A percentile compares a stretch with the other conserved stretches of the same genome.
These are phyloP conservation scores for Saccharomyces uvarum DNA, from an alignment of 1,139 yeast genomes.

Conservation along the genomic window DNA sequence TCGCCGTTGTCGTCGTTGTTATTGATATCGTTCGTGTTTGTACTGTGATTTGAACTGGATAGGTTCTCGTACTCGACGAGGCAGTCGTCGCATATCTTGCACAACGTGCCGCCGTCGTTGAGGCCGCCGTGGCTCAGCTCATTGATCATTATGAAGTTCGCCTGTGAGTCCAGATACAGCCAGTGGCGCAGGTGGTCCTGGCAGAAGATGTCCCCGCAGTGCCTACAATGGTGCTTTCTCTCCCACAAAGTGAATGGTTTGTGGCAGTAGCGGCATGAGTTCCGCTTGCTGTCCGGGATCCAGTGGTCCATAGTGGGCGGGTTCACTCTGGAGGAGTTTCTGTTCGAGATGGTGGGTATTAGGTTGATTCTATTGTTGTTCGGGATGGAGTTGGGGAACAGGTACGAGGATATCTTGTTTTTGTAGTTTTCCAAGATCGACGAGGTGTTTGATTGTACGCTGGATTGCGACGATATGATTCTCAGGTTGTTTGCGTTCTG, in stretches of 20 bases:
- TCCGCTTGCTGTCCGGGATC: slow-evolving; percentile 62
- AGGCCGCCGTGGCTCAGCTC: slow-evolving; percentile 39
- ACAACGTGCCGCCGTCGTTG: slow-evolving; percentile 61
- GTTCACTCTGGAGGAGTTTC: slow-evolving; percentile 1
- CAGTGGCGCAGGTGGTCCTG: slow-evolving; percentile 48
- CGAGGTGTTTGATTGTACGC: slow-evolving; percentile 5
- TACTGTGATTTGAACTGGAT: slow-evolving; percentile 23
- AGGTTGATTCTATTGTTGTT: slow-evolving; percentile 1
- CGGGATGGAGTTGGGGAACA: slow-evolving; percentile 4
- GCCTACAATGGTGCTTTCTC: slow-evolving; percentile 87
- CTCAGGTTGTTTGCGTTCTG: neutral
- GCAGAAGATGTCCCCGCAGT: slow-evolving; percentile 89
- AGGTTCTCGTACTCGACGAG: slow-evolving; percentile 56
- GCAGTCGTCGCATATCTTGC: slow-evolving; percentile 75
- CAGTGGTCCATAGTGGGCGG: slow-evolving; percentile 66
- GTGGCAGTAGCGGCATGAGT: slow-evolving; percentile 63
- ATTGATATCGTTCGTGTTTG: slow-evolving; percentile 25
- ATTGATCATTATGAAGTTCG: slow-evolving; percentile 53
- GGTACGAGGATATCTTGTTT: slow-evolving; percentile 4
- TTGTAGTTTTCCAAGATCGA: slow-evolving; percentile 6
- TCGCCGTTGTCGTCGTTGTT: slow-evolving; percentile 6
- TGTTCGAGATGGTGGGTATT: slow-evolving; percentile 2
- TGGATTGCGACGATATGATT: slow-evolving; percentile 3
- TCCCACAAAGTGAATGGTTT: slow-evolving; percentile 66
- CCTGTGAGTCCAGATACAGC: slow-evolving; percentile 54